Evolutionary conservation across 2,329 filamentous ascomycete genomes (phyloP).

Genomic region (Nigrospora osmanthi): DNA sequence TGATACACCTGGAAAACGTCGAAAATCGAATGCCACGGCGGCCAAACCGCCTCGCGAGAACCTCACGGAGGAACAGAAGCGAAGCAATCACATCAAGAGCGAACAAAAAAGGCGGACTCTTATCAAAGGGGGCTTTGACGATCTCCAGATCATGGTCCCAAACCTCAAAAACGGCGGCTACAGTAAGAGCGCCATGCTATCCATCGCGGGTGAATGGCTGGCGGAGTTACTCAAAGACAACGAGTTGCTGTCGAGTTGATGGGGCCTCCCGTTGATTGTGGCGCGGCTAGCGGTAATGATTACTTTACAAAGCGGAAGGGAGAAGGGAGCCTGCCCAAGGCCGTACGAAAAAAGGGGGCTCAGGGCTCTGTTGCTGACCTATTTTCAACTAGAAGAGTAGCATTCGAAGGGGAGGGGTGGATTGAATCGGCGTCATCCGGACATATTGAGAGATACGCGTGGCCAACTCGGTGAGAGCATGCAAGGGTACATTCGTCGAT

Average conservation of each 20-base stretch:
- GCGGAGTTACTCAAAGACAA: conserved; percentile 66
- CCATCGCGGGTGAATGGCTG: conserved; percentile 71
- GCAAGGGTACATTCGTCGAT: neutral
- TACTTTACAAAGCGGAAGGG: no score
- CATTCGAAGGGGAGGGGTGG: neutral
- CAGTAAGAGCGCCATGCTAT: conserved; percentile 75
- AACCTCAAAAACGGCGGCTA: conserved; percentile 65
- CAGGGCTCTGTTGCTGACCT: no score
- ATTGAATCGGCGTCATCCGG: neutral
- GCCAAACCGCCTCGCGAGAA: conserved; percentile 56
- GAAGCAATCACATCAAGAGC: conserved; percentile 61
- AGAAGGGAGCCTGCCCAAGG: no score
- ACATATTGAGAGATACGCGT: conserved; percentile 1
- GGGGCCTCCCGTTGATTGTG: no score
- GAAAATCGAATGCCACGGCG: conserved; percentile 36
- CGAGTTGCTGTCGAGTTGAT: conserved; percentile 38
- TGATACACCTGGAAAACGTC: conserved; percentile 33
- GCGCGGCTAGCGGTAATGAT: no score
- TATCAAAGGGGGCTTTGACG: conserved; percentile 74
- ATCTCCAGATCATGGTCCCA: conserved; percentile 70
- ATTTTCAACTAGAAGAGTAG: neutral
- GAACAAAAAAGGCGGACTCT: conserved; percentile 53
- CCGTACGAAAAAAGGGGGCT: no score
- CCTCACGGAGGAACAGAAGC: conserved; percentile 80
- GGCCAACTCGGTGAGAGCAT: neutral